These are phyloP conservation scores for Melastoma candidum DNA, from an alignment of 441 rosid species.

Conservation along the genomic window DNA sequence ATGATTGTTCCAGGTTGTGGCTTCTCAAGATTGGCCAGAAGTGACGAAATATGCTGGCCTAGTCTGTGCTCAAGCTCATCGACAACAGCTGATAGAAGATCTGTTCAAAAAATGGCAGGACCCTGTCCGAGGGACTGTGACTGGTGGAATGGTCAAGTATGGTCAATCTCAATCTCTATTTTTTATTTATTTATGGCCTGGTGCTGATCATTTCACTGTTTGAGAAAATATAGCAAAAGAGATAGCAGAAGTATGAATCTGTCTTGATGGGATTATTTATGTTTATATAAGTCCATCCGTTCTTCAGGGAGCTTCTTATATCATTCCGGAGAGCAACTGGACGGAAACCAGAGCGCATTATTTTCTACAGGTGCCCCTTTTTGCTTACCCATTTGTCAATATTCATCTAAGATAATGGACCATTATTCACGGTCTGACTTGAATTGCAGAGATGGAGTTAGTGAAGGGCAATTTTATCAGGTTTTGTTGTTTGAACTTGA, in stretches of 20 bases:
- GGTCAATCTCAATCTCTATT: too few species aligned
- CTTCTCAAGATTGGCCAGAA: conserved; percentile 36
- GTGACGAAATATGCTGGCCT: conserved; percentile 25
- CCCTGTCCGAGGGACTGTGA: conserved; percentile 23
- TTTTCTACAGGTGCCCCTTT: conserved; percentile 20
- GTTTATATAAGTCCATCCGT: neutral
- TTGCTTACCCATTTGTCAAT: neutral
- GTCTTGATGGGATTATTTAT: too few species aligned
- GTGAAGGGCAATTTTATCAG: conserved; percentile 30
- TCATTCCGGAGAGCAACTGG: conserved; percentile 24
- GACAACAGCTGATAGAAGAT: conserved; percentile 32
- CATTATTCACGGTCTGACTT: too few species aligned
- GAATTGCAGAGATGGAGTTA: conserved; percentile 26
- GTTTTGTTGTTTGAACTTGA: conserved; percentile 24
- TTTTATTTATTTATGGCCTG: too few species aligned
- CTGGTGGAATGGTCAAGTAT: conserved; percentile 32
- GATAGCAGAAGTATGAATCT: too few species aligned
- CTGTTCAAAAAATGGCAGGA: conserved; percentile 27
- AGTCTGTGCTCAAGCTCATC: conserved; percentile 29
- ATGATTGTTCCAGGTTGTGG: conserved; percentile 22
- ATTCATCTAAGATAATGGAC: neutral
- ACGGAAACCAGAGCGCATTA: conserved; percentile 25
- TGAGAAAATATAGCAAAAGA: too few species aligned
- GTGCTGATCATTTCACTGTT: too few species aligned
- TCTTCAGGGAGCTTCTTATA: conserved; percentile 25